Base-by-base conservation (phyloP, 129 eudicot species). In the Lactuca saligna region DNA sequence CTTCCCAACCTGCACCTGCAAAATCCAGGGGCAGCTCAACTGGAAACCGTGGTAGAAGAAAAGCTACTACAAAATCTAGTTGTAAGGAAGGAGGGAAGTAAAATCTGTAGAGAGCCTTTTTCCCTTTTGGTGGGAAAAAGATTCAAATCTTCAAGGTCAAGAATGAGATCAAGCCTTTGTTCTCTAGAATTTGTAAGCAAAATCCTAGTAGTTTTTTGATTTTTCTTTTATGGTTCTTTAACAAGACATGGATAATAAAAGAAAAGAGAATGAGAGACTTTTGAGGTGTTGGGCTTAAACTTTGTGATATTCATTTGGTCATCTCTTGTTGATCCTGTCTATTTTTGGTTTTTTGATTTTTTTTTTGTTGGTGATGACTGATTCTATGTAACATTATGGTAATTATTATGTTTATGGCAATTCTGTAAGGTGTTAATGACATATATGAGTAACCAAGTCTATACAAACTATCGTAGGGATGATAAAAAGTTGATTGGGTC, bases 91-190 rank as follows among this genome's bases (percentile, higher is more conserved):
- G 56, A 13, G 68, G 83, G 61, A 73, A 71, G 64, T 48, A 63
- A 78, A 62, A n/a, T 65, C 3, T 55, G 33, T 70, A 65, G 77
- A 13, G 41, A 9, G 51, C 14, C 38, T 16, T 54, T 9, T 12
- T 73, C 60, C 25, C 81, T 53, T 63, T 80, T 77, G 72, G 66
- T 76, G 75, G 83, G 96, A 35, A 91, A 86, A 82, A 75, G 79
- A 63, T 91, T 91, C 75, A 88, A 85, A 69, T 87, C 87, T 54
- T 86, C 98, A 63, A 83, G 95, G 74, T 53, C 91, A 7, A 91
- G 90, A 79, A 88, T 91, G 84, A 88, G 86, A 59, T 17, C 55
- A n/a, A 55, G n/a, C 63, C 53, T 53, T 46, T 13, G 3, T 56
- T 1, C 59, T 12, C 39, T 11, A 25, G 39, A 34, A 65, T 42